phyloP scores from a whole-genome alignment of 129 eudicot genomes.

The Artemisia annua region DNA sequence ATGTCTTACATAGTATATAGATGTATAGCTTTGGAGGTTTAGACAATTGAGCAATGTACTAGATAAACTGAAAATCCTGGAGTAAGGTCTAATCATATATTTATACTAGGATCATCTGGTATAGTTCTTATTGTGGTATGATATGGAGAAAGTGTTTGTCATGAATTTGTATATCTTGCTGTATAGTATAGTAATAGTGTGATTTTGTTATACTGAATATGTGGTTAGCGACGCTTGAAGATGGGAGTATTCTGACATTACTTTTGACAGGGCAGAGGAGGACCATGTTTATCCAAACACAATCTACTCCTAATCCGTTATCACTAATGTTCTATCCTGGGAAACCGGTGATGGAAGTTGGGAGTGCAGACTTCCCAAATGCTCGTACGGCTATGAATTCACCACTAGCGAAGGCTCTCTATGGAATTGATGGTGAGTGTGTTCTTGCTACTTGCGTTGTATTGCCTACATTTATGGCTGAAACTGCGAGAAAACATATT shows the following conservation, averaged over 20 bases:
- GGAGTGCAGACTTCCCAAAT: constrained; percentile 95
- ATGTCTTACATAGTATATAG: neutral
- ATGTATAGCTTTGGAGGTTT: neutral
- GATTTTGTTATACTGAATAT: neutral
- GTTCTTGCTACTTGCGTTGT: neutral
- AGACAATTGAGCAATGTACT: neutral
- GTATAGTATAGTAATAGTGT: neutral
- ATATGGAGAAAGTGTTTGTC: neutral
- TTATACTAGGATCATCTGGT: no score
- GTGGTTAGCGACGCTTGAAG: neutral
- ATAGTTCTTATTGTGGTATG: neutral
- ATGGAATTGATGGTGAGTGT: constrained; percentile 81
- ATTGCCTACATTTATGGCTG: neutral
- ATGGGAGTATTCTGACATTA: constrained; percentile 23
- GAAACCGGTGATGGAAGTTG: constrained; percentile 89
- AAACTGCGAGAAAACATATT: neutral
- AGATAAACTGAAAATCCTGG: neutral
- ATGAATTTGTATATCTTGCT: neutral
- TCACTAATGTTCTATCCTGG: constrained; percentile 96
- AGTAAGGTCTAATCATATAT: no score
- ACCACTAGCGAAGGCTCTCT: constrained; percentile 77
- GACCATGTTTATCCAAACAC: constrained; percentile 94
- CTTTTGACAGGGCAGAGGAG: constrained; percentile 77
- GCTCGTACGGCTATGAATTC: constrained; percentile 94
- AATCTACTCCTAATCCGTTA: constrained; percentile 89